Evolutionary conservation across 495 filamentous ascomycete species (phyloP).

Genomic region (Xylaria intraflava): DNA sequence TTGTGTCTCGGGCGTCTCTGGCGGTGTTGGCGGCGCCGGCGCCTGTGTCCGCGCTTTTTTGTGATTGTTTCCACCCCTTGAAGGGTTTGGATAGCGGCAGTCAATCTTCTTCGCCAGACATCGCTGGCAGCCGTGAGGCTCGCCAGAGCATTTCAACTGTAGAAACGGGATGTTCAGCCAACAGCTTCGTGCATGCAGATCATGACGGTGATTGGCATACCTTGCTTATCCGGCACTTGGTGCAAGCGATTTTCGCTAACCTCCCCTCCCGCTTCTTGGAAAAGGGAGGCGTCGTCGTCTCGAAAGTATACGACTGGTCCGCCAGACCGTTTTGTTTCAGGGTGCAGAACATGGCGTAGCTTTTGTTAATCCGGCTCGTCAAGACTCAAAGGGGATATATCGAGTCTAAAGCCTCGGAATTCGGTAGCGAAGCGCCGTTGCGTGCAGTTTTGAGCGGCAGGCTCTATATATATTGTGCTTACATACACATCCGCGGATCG

Average conservation of each 20-base stretch:
- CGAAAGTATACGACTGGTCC: slow-evolving; percentile 12
- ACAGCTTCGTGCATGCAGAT: neutral
- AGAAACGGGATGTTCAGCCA: neutral
- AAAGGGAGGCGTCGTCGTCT: slow-evolving; percentile 13
- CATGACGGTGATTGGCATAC: neutral
- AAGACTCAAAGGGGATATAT: neutral
- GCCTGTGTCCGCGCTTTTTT: slow-evolving; percentile 6
- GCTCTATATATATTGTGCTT: slow-evolving; percentile 7
- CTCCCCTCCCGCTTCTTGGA: slow-evolving; percentile 11
- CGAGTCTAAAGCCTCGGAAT: neutral
- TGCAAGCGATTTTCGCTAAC: slow-evolving; percentile 12
- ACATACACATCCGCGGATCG: neutral
- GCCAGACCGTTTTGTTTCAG: slow-evolving; percentile 10
- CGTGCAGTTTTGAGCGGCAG: neutral
- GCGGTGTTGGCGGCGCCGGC: slow-evolving; percentile 5
- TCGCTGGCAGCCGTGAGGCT: slow-evolving; percentile 7
- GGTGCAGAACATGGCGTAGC: slow-evolving; percentile 10
- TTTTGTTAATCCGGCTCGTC: neutral
- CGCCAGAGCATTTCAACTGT: slow-evolving; percentile 11
- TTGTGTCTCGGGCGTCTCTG: slow-evolving; percentile 6
- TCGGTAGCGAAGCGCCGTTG: neutral
- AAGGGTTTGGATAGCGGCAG: slow-evolving; percentile 6
- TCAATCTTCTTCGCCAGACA: slow-evolving; percentile 9
- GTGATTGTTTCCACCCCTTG: slow-evolving; percentile 6
- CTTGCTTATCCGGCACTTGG: slow-evolving; percentile 15